phyloP scores from a whole-genome alignment of 192 early-diverging fungal species.

The Entomortierella lignicola region DNA sequence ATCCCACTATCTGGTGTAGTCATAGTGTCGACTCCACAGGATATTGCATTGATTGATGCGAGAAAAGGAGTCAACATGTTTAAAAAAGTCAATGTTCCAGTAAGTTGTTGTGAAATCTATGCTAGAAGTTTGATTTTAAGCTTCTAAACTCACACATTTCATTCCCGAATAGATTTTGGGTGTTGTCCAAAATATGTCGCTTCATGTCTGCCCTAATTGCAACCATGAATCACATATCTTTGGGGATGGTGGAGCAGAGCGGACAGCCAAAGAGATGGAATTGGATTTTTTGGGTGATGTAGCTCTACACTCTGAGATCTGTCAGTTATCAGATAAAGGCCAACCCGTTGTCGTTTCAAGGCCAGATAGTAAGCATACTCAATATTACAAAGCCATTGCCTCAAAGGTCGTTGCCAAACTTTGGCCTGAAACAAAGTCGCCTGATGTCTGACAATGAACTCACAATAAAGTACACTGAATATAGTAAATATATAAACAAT shows the following conservation, averaged over 20 bases:
- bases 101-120: constrained; percentile 60
- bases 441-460: not conserved
- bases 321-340: constrained; percentile 76
- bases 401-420: constrained; percentile 57
- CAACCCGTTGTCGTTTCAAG: constrained; percentile 74
- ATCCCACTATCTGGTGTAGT: constrained; percentile 71
- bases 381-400: constrained; percentile 64
- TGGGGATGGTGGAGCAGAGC: constrained; percentile 69
- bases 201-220: constrained; percentile 85
- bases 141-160: no score
- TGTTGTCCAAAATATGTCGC: constrained; percentile 90
- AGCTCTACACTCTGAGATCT: constrained; percentile 81
- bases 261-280: constrained; percentile 72
- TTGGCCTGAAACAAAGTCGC: constrained; percentile 17
- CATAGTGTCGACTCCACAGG: constrained; percentile 92
- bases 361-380: constrained; percentile 62
- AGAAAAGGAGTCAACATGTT: constrained; percentile 87
- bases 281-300: constrained; percentile 80
- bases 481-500: not conserved
- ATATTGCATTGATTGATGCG: constrained; percentile 86
- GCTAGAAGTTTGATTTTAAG: no score
- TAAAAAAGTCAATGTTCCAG: constrained; percentile 82
- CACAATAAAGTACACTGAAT: not conserved
- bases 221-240: constrained; percentile 83
- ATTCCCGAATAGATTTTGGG: constrained; percentile 81